Conservation (phyloP, 202 grass and related monocot genomes). For the Setaria italica region DNA sequence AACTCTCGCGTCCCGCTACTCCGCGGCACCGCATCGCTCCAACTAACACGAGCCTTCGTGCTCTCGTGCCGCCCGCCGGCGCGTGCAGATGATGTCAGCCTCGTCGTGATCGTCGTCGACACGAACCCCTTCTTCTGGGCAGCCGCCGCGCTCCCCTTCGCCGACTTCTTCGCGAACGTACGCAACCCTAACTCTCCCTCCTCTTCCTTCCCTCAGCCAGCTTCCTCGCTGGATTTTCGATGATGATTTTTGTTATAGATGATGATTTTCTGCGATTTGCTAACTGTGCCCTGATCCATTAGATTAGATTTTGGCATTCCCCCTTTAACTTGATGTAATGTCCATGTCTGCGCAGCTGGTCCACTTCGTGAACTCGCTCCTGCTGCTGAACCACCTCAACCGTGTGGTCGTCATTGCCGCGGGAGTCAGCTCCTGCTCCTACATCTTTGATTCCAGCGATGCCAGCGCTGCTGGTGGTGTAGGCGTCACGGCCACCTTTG, state of each 20-base stretch:
- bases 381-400: conserved; percentile 87
- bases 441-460: conserved; percentile 76
- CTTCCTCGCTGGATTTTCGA: not conserved
- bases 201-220: not conserved
- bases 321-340: not conserved
- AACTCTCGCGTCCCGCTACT: not conserved
- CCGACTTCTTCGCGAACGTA: conserved; percentile 82
- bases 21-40: not conserved
- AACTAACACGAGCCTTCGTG: not conserved
- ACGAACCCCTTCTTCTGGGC: conserved; percentile 97
- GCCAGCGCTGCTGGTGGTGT: conserved; percentile 24
- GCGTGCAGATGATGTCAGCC: conserved; percentile 81
- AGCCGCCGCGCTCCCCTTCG: conserved; percentile 64
- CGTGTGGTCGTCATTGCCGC: conserved; percentile 70
- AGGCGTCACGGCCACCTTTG: conserved; percentile 55
- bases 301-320: not conserved
- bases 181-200: conserved; percentile 40
- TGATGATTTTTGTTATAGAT: not conserved
- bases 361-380: conserved; percentile 83
- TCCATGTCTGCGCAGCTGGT: conserved; percentile 57
- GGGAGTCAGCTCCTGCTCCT: conserved; percentile 80
- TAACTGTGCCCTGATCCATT: not conserved
- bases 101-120: conserved; percentile 79
- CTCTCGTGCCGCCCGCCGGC: not conserved
- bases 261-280: not conserved